phyloP scores from a whole-genome alignment of 2,329 filamentous ascomycete genomes.

The Claviceps purpurea region DNA sequence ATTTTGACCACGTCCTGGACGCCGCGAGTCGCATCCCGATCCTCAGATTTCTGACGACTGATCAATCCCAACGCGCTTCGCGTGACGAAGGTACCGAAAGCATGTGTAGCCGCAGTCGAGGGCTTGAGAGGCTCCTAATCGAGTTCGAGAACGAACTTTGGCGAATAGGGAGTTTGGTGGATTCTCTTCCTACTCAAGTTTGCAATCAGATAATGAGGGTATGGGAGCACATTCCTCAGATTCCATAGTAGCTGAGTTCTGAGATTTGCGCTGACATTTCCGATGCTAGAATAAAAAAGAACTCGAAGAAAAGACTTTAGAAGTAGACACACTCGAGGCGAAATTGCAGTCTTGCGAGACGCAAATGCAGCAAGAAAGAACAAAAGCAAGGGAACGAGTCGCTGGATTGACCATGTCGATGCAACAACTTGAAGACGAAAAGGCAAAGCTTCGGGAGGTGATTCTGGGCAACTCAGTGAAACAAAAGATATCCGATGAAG shows the following conservation, averaged over 20 bases:
- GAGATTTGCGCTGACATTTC: neutral
- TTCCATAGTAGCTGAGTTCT: neutral
- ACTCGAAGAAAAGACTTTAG: neutral
- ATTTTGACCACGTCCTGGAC: too few relatives aligned
- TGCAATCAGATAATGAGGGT: too few relatives aligned
- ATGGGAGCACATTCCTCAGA: too few relatives aligned
- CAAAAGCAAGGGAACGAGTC: too few relatives aligned
- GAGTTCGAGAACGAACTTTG: accelerated
- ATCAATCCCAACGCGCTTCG: too few relatives aligned
- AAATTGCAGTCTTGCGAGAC: neutral
- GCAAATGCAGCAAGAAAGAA: accelerated
- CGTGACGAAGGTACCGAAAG: too few relatives aligned
- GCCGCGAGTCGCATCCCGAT: too few relatives aligned
- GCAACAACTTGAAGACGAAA: neutral
- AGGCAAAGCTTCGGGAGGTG: neutral
- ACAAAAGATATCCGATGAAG: neutral
- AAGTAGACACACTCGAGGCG: neutral
- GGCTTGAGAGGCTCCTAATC: too few relatives aligned
- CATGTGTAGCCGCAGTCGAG: too few relatives aligned
- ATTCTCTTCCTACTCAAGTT: too few relatives aligned
- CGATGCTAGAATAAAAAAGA: neutral
- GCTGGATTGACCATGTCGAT: neutral
- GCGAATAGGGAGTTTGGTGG: too few relatives aligned
- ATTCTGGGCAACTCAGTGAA: neutral
- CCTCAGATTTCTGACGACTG: too few relatives aligned